Conservation (phyloP, 306 rosid genomes). For the Fragaria nilgerrensis region DNA sequence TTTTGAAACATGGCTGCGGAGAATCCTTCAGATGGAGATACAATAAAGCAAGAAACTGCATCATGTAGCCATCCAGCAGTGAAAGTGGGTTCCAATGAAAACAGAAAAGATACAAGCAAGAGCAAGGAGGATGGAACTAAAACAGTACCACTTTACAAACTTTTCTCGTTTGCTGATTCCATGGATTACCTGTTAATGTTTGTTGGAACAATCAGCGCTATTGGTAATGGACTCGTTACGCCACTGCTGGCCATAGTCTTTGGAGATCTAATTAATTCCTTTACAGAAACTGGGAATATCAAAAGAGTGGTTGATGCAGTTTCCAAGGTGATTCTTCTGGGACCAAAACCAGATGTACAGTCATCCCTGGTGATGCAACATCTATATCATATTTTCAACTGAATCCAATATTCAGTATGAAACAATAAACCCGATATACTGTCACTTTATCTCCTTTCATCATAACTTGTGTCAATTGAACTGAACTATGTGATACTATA, state of each 20-base stretch:
- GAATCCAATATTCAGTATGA: not conserved
- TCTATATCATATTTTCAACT: not conserved
- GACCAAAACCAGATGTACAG: not conserved
- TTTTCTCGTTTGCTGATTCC: constrained; percentile 3
- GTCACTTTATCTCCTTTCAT: not conserved
- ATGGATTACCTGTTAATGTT: not conserved
- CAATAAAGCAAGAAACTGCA: not conserved
- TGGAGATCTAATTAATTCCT: not conserved
- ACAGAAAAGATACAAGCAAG: not conserved
- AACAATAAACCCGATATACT: not conserved
- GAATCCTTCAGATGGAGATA: not conserved
- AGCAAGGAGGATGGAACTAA: not conserved
- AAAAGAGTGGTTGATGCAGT: not conserved
- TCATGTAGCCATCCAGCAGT: not conserved
- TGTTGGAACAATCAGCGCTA: constrained; percentile 36
- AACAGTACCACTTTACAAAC: not conserved
- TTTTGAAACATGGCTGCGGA: not conserved
- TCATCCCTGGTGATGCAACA: not conserved
- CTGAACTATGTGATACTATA: not conserved
- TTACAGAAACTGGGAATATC: not conserved
- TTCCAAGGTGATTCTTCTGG: not conserved
- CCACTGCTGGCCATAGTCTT: constrained; percentile 14
- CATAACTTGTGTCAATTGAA: not conserved
- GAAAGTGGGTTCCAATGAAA: not conserved
- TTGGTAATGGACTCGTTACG: constrained; percentile 52